Base-by-base conservation (phyloP, 768 basidiomycete genomes). In the Serpula lacrymans region DNA sequence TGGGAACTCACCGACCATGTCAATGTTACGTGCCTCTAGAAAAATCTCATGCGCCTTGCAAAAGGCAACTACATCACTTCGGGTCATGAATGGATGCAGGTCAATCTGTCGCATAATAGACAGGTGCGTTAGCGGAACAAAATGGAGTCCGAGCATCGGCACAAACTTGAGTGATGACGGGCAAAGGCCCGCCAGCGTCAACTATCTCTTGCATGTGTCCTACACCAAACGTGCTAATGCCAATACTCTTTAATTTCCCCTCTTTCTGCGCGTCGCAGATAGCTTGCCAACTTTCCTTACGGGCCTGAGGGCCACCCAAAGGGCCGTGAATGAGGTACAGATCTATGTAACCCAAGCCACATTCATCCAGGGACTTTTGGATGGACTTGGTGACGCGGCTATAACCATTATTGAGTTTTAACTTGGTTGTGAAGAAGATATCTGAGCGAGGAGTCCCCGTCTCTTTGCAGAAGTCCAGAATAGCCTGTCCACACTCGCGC, bases 311-410 rank as follows among this genome's bases (percentile, higher is more conserved):
- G 5, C 83, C 83, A 14, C 82, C 82, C 33, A 80, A 67, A 5
- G 85, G 82, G 12, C 75, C 76, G 49, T 87, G 84, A 23, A 87
- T 71, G 41, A 86, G 72, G 62, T 84, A 88, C 7, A 87, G 62
- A 51, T 87, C 84, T 45, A 86, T 78, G 51, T 78, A 77, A 16
- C 67, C 78, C n/a, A 84, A 63, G 1, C 74, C 72, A 55, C 70
- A 78, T 38, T 57, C 61, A 18, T 73, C 55, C 14, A 86, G 55
- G 2, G 80, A 82, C 31, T 63, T 66, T 46, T 74, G 53, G 45
- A 86, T 78, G 25, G 71, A 61, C 39, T 71, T 65, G 42, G 59
- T 67, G 17, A 72, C 70, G 11, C 69, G 55, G 3, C 69, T 65
- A 53, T 80, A 78, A 18, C 72, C 71, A 28, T 63, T 54, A 59